Base-by-base conservation (phyloP, 768 basidiomycete species). In the Lenzites betulinus region DNA sequence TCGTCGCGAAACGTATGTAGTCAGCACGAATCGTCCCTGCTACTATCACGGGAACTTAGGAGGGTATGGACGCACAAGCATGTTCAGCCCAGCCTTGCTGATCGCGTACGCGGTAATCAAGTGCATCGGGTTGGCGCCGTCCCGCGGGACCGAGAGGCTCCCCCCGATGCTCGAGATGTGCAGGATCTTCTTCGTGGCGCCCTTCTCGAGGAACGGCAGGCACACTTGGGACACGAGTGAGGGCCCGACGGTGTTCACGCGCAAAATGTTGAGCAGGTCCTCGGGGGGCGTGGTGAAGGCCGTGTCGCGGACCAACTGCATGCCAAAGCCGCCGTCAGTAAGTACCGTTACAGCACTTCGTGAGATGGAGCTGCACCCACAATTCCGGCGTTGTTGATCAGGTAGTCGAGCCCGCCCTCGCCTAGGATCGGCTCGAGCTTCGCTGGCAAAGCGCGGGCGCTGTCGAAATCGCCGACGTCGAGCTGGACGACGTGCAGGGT, bases 381-480 rank as follows among this genome's bases (percentile, higher is more conserved):
- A 20, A 74, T 59, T 1, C 67, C 77, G 5, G 77, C 75, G 46
- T 76, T 77, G 66, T 77, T 79, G 55, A 77, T 60, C 20, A 79
- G 66, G 51, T 75, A 77, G 58, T 79, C 75, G 9, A 78, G 60
- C 7, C 77, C 75, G 22, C 57, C 54, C 28, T 60, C 64, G 4
- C 59, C 69, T 11, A 78, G 56, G 22, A 74, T 51, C 41, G 54
- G 63, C 35, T 62, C 67, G 30, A 71, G 67, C 7, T 56, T 39
- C 33, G 54, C 54, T 8, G 63, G 66, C 11, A 71, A 68, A 1
- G 46, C 65, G 8, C 67, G 56, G 56, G 76, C 72, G 25, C 68
- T 63, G 18, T 50, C 60, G 43, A 65, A 50, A 39, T 71, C 61
- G 26, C 56, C 61, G 25, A 71, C 67, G 50, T 77, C 74, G 20